Base-by-base conservation (phyloP, 352 stramenopile genomes). In the Phytophthora tentaculata region DNA sequence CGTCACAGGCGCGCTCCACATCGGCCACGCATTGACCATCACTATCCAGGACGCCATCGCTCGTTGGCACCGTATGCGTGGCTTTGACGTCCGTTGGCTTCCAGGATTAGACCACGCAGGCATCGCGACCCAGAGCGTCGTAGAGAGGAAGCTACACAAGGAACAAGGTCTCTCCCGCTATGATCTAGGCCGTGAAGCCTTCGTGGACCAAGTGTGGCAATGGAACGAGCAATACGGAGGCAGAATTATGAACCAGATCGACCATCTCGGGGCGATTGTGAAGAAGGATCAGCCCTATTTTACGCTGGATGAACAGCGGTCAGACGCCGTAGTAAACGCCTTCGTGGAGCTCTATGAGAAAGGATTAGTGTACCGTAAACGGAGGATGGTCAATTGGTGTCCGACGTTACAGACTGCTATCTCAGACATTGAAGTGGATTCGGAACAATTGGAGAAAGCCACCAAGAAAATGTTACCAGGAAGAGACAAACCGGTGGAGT, bases 201-300 rank as follows among this genome's bases (percentile, higher is more conserved):
- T 99, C 71, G 80, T 99, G 16, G 79, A 98, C 55, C 91, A 94
- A 61, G 90, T 98, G 17, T 99, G 97, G 97, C 84, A 98, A 61
- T 99, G 98, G 98, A 99, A 99, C 78, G 89, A 97, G 32, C 89
- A 98, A 65, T 99, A 99, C 71, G 97, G 97, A 37, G 92, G 89
- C 17, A 85, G 83, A 29, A 99, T 99, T 73, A 97, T 97, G 48
- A 88, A 87, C 49, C 98, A 99, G 76, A 83, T 99, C 26, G 81
- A 95, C 61, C 82, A 83, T 57, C 79, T 99, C 0, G 98, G 97
- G 17, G 92, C 87, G 2, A 96, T 91, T 37, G 94, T 99, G 4
- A 98, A 99, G 86, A 99, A 98, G 89, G 88, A 92, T 52, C 74
- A 98, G 29, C 90, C 98, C 66, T 97, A 96, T 52, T 99, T 99